phyloP scores from a whole-genome alignment of 192 early-diverging fungal species.

The Coemansia sp. region DNA sequence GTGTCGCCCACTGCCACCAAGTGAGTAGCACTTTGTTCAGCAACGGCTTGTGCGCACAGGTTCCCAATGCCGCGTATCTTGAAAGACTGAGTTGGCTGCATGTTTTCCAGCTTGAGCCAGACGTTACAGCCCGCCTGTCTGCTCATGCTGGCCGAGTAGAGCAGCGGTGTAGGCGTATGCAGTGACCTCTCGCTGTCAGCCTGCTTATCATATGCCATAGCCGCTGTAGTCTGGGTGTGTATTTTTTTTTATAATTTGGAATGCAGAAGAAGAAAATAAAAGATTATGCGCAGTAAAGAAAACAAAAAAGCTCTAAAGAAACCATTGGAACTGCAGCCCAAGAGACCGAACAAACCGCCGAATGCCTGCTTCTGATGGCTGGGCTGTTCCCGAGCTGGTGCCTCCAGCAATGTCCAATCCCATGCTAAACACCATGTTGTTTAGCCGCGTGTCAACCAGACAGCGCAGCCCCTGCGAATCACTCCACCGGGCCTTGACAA shows the following conservation, averaged over 20 bases:
- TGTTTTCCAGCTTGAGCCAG: constrained; percentile 73
- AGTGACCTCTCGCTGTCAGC: no score
- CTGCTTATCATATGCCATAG: constrained; percentile 1
- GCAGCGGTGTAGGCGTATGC: constrained; percentile 41
- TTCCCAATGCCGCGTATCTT: constrained; percentile 70
- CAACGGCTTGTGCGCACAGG: constrained; percentile 56
- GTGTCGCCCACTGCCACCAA: constrained; percentile 61
- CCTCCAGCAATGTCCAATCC: constrained; percentile 25
- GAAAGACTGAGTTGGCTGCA: constrained; percentile 75
- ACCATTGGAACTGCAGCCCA: constrained; percentile 51
- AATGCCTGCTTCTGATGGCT: constrained; percentile 13
- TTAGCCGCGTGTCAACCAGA: constrained; percentile 38
- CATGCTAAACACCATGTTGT: constrained; percentile 48
- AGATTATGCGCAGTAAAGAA: not conserved
- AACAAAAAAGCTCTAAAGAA: no score
- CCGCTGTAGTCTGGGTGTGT: not conserved
- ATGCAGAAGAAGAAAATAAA: not conserved
- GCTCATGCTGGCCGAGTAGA: constrained; percentile 46
- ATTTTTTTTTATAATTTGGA: not conserved
- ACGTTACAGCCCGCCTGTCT: constrained; percentile 57
- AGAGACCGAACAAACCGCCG: constrained; percentile 36
- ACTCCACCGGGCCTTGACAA: constrained; percentile 60
- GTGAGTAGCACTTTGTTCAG: constrained; percentile 48
- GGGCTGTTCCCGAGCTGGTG: no score
- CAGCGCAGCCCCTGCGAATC: constrained; percentile 37